Evolutionary conservation across 495 filamentous ascomycete species (phyloP).

Genomic region (Aspergillus funiculosus): DNA sequence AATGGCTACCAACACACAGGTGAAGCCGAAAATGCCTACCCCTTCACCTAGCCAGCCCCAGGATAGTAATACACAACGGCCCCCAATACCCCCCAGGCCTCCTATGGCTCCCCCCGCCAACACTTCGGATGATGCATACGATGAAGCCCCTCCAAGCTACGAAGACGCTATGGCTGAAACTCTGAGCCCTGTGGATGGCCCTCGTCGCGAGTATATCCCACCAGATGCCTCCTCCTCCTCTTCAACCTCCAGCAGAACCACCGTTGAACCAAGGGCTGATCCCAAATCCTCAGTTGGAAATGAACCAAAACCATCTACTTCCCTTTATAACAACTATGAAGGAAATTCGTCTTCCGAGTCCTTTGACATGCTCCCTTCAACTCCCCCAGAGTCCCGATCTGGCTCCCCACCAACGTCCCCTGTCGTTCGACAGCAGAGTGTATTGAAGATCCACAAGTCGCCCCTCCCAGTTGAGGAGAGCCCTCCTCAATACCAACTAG

Average conservation of each 20-base stretch:
- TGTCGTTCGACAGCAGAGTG: conserved; percentile 34
- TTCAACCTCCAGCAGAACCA: conserved; percentile 27
- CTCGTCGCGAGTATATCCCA: conserved; percentile 59
- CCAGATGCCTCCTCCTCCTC: conserved; percentile 43
- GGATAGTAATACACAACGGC: conserved; percentile 21
- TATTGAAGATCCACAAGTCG: conserved; percentile 31
- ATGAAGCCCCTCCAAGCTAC: conserved; percentile 72
- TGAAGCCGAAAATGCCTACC: conserved; percentile 21
- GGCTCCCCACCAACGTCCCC: conserved; percentile 35
- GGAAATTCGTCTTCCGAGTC: conserved; percentile 39
- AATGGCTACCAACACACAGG: conserved; percentile 43
- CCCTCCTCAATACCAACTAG: conserved; percentile 36
- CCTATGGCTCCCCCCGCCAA: conserved; percentile 18
- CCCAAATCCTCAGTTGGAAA: conserved; percentile 33
- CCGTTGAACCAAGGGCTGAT: conserved; percentile 40
- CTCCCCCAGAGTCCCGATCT: conserved; percentile 37
- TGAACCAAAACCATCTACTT: conserved; percentile 22
- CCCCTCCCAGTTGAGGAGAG: conserved; percentile 29
- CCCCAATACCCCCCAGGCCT: conserved; percentile 36
- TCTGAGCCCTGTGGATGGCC: conserved; percentile 59
- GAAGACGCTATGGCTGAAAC: conserved; percentile 86
- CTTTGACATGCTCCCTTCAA: conserved; percentile 43
- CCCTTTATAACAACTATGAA: conserved; percentile 19
- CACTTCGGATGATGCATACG: conserved; percentile 38
- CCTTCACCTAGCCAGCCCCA: conserved; percentile 23